A percentile compares a stretch with the other conserved stretches of the same genome.
Conservation (phyloP, 2,329 filamentous ascomycete species). For the Pseudocercospora fuligena region DNA sequence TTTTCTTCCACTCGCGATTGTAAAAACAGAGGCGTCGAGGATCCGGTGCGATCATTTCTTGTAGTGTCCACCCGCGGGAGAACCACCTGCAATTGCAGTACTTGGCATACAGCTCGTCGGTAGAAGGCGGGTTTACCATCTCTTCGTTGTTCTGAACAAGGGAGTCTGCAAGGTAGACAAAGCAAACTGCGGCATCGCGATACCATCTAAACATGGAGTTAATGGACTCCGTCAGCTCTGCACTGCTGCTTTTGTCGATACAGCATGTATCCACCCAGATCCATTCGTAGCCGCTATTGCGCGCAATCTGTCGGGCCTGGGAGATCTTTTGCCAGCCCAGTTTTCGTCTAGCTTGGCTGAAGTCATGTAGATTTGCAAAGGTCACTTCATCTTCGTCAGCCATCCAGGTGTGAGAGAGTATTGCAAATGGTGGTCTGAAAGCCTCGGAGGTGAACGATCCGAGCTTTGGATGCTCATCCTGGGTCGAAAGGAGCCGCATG, state of each 20-base stretch:
- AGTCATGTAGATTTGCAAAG: constrained; percentile 12
- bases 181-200: constrained; percentile 1
- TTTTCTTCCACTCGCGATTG: background rate
- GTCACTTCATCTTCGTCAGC: constrained; percentile 23
- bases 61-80: constrained; percentile 26
- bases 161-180: background rate
- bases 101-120: background rate
- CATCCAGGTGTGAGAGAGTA: constrained; percentile 22
- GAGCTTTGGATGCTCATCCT: background rate
- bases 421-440: constrained; percentile 10
- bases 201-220: constrained; percentile 26
- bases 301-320: constrained; percentile 1
- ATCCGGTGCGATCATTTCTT: constrained; percentile 22
- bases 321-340: constrained; percentile 14
- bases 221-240: constrained; percentile 21
- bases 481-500: background rate
- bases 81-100: constrained; percentile 19
- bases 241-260: constrained; percentile 26
- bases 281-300: constrained; percentile 5
- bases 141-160: background rate
- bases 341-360: constrained; percentile 8
- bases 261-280: constrained; percentile 26
- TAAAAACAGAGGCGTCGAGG: constrained; percentile 15
- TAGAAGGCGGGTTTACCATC: background rate
- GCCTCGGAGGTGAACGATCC: background rate